These are phyloP conservation scores for Boletus rex-veris DNA, from an alignment of 768 basidiomycete species.

Conservation along the genomic window DNA sequence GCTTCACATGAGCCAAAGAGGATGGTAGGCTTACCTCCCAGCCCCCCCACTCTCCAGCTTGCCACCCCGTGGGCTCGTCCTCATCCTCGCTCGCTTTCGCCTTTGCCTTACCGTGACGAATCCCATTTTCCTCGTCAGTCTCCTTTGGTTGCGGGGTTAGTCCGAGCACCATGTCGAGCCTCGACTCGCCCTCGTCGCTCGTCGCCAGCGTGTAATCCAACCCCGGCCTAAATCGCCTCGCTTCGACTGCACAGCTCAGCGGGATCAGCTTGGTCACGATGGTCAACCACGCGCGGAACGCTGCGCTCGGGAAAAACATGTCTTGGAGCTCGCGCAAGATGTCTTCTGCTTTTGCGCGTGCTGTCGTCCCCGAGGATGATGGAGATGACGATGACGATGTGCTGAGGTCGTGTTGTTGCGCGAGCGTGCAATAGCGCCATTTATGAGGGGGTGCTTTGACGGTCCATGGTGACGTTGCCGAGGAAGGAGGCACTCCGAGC, in stretches of 20 bases:
- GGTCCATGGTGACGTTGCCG: slow-evolving; percentile 56
- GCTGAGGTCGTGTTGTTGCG: neutral
- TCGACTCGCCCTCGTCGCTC: slow-evolving; percentile 74
- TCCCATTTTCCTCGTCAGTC: slow-evolving; percentile 10
- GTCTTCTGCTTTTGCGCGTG: slow-evolving; percentile 17
- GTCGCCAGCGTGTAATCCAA: slow-evolving; percentile 94
- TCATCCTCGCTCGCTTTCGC: slow-evolving; percentile 26
- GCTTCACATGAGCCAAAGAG: neutral
- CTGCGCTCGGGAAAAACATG: slow-evolving; percentile 69
- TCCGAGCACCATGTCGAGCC: slow-evolving; percentile 83
- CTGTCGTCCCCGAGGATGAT: neutral
- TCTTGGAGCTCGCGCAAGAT: slow-evolving; percentile 53
- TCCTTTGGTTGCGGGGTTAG: slow-evolving; percentile 57
- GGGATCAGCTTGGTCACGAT: slow-evolving; percentile 71
- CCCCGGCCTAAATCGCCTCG: slow-evolving; percentile 86
- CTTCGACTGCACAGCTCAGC: slow-evolving; percentile 68
- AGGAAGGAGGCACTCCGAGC: slow-evolving; percentile 46
- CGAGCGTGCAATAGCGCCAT: slow-evolving; percentile 83
- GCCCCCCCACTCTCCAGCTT: slow-evolving; percentile 79
- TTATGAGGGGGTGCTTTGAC: slow-evolving; percentile 90
- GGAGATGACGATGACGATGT: neutral
- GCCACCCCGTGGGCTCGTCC: slow-evolving; percentile 51
- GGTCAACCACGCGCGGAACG: slow-evolving; percentile 91
- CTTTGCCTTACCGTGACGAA: slow-evolving; percentile 28
- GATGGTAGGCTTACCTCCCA: slow-evolving; percentile 69